Evolutionary conservation across 139 green algal genomes (phyloP), one percentile per base, ranked within the genome.

Genomic region (Chlamydomonas incerta): DNA sequence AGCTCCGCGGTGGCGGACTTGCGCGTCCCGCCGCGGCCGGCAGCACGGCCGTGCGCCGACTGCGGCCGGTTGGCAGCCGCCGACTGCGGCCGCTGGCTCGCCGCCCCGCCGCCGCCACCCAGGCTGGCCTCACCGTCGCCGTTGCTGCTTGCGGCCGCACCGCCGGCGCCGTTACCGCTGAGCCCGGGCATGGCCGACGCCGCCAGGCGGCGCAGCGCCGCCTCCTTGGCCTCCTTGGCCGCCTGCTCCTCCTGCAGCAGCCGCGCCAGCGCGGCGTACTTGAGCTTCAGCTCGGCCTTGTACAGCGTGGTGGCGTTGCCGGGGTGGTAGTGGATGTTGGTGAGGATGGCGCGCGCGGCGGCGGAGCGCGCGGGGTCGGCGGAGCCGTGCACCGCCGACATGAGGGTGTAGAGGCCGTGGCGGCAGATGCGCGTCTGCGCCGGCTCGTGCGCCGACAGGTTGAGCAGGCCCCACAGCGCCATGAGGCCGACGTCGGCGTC

Each of bases 281-380:
- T 92, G 68, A 92, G 88, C 74, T 88, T 88, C 28, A 92, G 74
- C 88, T 92, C 88, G 1, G 88, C 88, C 74, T 87, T 88, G 88
- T 92, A 92, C 68, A 90, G 84, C 34, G 69, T 71, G 52, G 88
- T 92, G 29, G 84, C 88, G 52, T 92, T 92, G 50, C 73, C 73
- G 0, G 88, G 88, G 75, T 92, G 80, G 81, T 76, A 92, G 74
- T 89, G 88, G 69, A 92, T 92, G 88, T 92, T 92, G 80, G 73
- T 69, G 21, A 92, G 88, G 31, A 90, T 67, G 41, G 88, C 84
- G 28, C 84, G 80, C 2, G 84, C 80, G 23, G 88, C 82, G 58
- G 83, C 85, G 57, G 57, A 71, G 71, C 88, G 84, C 23, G 68
- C 50, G 11, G 84, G 88, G 85, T 92, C 88, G 5, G 66, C 70